Conservation (phyloP, 179 eudicot genomes). For the Camellia oleifera region DNA sequence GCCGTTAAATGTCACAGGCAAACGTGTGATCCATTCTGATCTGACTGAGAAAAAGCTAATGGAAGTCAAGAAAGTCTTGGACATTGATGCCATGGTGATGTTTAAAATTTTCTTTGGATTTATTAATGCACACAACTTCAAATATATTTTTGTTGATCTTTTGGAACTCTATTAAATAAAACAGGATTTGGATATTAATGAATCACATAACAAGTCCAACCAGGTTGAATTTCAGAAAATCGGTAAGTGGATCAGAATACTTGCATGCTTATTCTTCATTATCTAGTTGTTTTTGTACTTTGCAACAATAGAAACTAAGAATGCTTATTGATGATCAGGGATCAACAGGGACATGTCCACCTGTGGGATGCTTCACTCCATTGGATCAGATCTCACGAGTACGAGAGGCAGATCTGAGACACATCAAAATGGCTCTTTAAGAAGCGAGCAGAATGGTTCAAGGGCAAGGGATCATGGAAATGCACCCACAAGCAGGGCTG, state of each 20-base stretch:
- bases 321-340: constrained; percentile 30
- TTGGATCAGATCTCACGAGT: constrained; percentile 92
- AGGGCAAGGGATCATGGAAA: constrained; percentile 43
- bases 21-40: constrained; percentile 87
- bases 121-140: not conserved
- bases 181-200: constrained; percentile 60
- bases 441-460: constrained; percentile 48
- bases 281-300: not conserved
- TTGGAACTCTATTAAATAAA: constrained; percentile 7
- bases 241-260: constrained; percentile 30
- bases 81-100: constrained; percentile 58
- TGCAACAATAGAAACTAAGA: not conserved
- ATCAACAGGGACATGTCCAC: constrained; percentile 66
- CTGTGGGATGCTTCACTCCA: constrained; percentile 74
- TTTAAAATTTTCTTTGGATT: not conserved
- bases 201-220: constrained; percentile 31
- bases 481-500: constrained; percentile 81
- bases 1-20: constrained; percentile 45
- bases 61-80: constrained; percentile 65
- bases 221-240: constrained; percentile 31
- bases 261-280: not conserved
- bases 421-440: constrained; percentile 41
- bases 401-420: constrained; percentile 52
- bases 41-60: constrained; percentile 65
- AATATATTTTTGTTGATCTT: not conserved